Evolutionary conservation across 495 filamentous ascomycete genomes (phyloP), one percentile per base, ranked within the genome.

Genomic region (Penicillium samsonianum): DNA sequence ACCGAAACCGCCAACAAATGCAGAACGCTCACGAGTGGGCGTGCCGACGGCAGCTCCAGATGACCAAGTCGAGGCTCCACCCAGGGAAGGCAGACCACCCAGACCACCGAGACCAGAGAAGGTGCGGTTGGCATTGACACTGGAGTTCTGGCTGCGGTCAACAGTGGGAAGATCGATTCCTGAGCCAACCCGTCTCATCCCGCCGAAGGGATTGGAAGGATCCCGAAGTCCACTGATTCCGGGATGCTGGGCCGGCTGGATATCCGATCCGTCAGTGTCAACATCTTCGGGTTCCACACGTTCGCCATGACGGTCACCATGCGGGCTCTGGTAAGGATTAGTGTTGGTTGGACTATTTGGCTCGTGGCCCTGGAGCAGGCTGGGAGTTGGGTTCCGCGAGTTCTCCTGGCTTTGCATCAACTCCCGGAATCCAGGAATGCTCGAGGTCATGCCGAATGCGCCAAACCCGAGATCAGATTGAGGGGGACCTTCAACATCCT

Each of bases 301-400:
- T 14, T 55, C 52, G 26, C 52, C 52, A 30, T 55, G 79, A 31
- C 85, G 84, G 17, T 92, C 89, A n/a, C 84, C 87, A n/a, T 89
- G 85, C 9, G 94, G 95, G 70, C 93, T 98, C 61, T 90, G 89
- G 65, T 92, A 98, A n/a, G 94, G 95, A 70, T 98, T 98, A 1
- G 94, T 98, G 58, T 96, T 91, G 0, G 93, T 94, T 35, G 94
- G 95, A 65, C 95, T 98, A 58, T 89, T 82, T 7, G 87, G 87
- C 59, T 91, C 89, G 53, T 82, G 77, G 47, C 73, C 80, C 47
- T 81, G 80, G 51, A 78, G 73, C 40, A 80, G 74, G 50, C 77
- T 80, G 43, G 77, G 81, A 63, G 78, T 85, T 61, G 79, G 78
- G 65, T 87, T 82, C 35, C 81, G 76, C 12, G 80, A 82, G 46